Percentiles rank a stretch among this genome's conserved stretches.
These are phyloP conservation scores for Cutaneotrichosporon arboriforme DNA, from an alignment of 1,284 basidiomycete genomes.

Conservation along the genomic window DNA sequence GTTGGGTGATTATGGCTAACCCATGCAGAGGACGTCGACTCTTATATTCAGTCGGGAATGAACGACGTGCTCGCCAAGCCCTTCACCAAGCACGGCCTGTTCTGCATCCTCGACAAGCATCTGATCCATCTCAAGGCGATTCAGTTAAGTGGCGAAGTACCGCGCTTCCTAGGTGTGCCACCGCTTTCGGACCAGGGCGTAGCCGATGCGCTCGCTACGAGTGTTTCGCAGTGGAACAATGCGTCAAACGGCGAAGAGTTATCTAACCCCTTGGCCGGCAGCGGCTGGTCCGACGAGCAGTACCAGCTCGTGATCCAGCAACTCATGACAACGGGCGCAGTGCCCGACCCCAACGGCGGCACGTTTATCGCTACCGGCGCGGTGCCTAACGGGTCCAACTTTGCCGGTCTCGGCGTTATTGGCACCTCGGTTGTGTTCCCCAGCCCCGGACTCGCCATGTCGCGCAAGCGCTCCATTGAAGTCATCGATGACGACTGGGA, in stretches of 20 bases:
- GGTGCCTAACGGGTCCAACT: background rate
- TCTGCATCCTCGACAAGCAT: constrained; percentile 95
- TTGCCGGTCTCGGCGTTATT: constrained; percentile 14
- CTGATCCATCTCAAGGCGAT: constrained; percentile 87
- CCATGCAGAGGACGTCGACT: constrained; percentile 44
- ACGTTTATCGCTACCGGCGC: background rate
- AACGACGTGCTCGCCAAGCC: constrained; percentile 95
- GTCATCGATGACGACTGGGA: constrained; percentile 30
- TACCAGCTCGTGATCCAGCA: constrained; percentile 41
- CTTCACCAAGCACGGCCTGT: constrained; percentile 83
- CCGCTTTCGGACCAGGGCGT: constrained; percentile 61
- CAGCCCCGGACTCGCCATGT: constrained; percentile 17
- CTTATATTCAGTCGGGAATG: constrained; percentile 60
- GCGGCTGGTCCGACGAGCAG: constrained; percentile 43
- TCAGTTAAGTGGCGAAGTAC: constrained; percentile 64
- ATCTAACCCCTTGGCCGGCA: constrained; percentile 41
- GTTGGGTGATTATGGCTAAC: constrained; percentile 6
- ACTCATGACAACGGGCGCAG: constrained; percentile 28
- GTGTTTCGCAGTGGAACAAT: constrained; percentile 25
- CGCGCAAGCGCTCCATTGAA: constrained; percentile 38
- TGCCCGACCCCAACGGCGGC: constrained; percentile 23
- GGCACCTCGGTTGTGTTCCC: constrained; percentile 37
- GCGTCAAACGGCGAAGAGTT: constrained; percentile 17
- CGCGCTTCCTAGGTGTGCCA: constrained; percentile 65
- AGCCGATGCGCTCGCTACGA: constrained; percentile 47